phyloP scores from a whole-genome alignment of 1,284 basidiomycete genomes.

The Cryptococcus neoformans region DNA sequence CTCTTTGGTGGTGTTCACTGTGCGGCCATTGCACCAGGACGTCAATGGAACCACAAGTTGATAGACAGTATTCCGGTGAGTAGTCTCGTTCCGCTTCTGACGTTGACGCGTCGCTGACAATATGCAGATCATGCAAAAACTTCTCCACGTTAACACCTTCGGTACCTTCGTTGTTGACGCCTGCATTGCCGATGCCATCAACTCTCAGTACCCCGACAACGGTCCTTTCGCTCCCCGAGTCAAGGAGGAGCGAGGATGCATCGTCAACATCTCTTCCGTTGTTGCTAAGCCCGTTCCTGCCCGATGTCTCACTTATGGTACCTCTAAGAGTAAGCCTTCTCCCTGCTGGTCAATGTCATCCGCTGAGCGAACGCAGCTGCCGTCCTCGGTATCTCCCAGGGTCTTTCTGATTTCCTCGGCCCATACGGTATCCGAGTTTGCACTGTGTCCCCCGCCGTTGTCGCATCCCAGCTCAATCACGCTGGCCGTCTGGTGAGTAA shows the following conservation, averaged over 20 bases:
- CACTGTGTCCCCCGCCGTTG: constrained; percentile 32
- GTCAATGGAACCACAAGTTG: constrained; percentile 19
- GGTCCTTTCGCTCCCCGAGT: constrained; percentile 11
- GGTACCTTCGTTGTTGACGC: constrained; percentile 34
- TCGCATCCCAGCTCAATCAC: constrained; percentile 25
- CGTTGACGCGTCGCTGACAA: too few relatives aligned
- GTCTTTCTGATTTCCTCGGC: too few relatives aligned
- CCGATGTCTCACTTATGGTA: constrained; percentile 30
- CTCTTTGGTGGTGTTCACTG: constrained; percentile 33
- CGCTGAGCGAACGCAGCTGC: too few relatives aligned
- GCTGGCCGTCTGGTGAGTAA: constrained; percentile 13
- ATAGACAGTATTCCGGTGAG: constrained; percentile 9
- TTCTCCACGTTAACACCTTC: too few relatives aligned
- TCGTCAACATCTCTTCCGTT: constrained; percentile 32
- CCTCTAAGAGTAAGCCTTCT: too few relatives aligned
- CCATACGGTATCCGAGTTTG: constrained; percentile 35
- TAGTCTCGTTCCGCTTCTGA: too few relatives aligned
- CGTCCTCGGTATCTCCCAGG: too few relatives aligned
- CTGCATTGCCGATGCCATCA: constrained; percentile 33
- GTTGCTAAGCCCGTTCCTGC: constrained; percentile 27
- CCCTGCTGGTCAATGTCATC: too few relatives aligned
- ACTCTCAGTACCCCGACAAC: constrained; percentile 26
- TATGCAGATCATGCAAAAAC: too few relatives aligned
- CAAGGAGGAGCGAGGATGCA: constrained; percentile 30
- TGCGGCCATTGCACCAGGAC: constrained; percentile 21